Evolutionary conservation across 2,329 filamentous ascomycete species (phyloP), one percentile per base, ranked within the genome.

Genomic region (Trichoderma gracile): DNA sequence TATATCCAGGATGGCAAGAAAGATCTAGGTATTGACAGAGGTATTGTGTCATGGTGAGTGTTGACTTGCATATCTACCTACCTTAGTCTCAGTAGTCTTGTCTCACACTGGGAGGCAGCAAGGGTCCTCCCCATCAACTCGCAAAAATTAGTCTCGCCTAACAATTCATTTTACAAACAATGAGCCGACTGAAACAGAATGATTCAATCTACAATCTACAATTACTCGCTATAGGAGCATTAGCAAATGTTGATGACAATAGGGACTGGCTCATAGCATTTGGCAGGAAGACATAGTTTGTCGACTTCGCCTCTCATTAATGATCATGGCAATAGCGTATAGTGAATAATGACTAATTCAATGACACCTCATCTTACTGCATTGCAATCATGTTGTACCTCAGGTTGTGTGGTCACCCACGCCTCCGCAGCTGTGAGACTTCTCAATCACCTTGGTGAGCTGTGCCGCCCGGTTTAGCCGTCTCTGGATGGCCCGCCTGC

Each of bases 341-440:
- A 59, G 50, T 42, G 45, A 59, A 12, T 56, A 55, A 63, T 50
- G 60, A 50, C 30, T 63, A 56, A 30, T 23, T 23, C 23, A 14
- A 25, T 56, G 19, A 42, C 2, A 42, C 56, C 23, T n/a, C 14
- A 38, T 8, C 27, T 6, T 33, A 15, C 23, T 19, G 7, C 21
- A 19, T 42, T 27, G 40, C 17, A 63, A 10, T 17, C 17, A 30
- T 19, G 12, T n/a, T 12, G 23, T 30, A 3, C 25, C 5, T 63
- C 23, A 55, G 42, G 56, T n/a, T 12, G 53, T 68, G 45, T 71
- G 69, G 19, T 69, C 71, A 42, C 40, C 59, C 40, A n/a, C 7
- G 40, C 67, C 68, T 10, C 72, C 70, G 42, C 74, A 75, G 49
- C 68, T 73, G 21, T 73, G 72, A 30, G 69, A 62, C 59, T 73